Base-by-base conservation (phyloP, 148 eudicot genomes). In the Amaranthus hypochondriacus region DNA sequence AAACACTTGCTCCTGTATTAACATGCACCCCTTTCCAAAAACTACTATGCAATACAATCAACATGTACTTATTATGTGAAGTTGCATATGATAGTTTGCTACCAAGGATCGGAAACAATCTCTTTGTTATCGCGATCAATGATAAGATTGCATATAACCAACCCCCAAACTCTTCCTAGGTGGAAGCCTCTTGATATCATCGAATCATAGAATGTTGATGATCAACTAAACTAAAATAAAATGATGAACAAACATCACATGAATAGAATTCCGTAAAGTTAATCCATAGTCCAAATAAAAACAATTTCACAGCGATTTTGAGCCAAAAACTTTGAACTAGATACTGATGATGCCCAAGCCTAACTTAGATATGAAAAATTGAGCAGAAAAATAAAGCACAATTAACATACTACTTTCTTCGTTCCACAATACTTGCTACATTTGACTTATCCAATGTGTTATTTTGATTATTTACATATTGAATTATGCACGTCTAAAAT, bases 171-270 rank as follows among this genome's bases (percentile, higher is more conserved):
- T 28, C 39, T 28, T 28, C 39, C 39, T 28, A 28, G 39, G 39
- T 28, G 39, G 39, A 28, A 28, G 39, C 39, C 39, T 28, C 39
- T 28, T 28, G 39, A 28, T 28, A 28, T 28, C 39, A 28, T 28
- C 39, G 39, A 28, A 28, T 28, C 1, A 28, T 28, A 28, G 39
- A 28, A 28, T 28, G 39, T 28, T 28, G 39, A 28, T 28, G 62
- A 71, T 70, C 46, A 58, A 71, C 51, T 10, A 58, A 58, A 58
- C 54, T 28, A 12, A 47, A 47, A 12, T 47, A 15, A 15, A 73
- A 5, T 46, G 15, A n/a, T 53, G 39, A 54, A 4, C 9, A 5
- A 64, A 6, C 28, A n/a, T 74, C 49, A 5, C 18, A 10, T 11
- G 56, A 39, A 48, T 14, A 14, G 28, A 72, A 72, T 44, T n/a